These are phyloP conservation scores for Aspergillus sp. DNA, from an alignment of 2,329 filamentous ascomycete species.

Conservation along the genomic window DNA sequence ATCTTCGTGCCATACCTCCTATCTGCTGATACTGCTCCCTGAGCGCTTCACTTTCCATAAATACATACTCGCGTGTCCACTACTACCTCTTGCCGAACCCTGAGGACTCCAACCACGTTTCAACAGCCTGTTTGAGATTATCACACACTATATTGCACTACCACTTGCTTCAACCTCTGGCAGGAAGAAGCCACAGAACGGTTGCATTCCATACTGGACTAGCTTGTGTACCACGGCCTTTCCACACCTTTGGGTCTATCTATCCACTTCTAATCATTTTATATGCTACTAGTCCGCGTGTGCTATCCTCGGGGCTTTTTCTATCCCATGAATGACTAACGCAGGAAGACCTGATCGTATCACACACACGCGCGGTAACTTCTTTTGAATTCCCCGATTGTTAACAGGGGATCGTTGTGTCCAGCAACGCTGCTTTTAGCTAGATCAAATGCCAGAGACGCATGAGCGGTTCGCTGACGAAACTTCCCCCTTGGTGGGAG, in stretches of 20 bases:
- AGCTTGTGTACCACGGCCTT: neutral
- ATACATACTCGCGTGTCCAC: neutral
- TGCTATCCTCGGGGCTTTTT: neutral
- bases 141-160: neutral
- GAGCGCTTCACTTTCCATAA: no score
- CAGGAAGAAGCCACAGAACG: neutral
- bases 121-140: neutral
- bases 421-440: neutral
- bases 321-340: neutral
- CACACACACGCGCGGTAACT: neutral
- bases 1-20: neutral
- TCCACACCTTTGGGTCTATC: neutral
- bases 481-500: slow-evolving; percentile 34
- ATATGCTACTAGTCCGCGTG: neutral
- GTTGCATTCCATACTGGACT: neutral
- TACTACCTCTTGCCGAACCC: neutral
- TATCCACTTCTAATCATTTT: neutral
- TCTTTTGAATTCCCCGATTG: neutral
- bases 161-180: neutral
- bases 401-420: neutral
- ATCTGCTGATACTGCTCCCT: neutral
- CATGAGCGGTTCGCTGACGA: slow-evolving; percentile 26
- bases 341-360: neutral
- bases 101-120: neutral
- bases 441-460: slow-evolving; percentile 18